phyloP scores from a whole-genome alignment of 2,329 filamentous ascomycete species.

The Ophiostoma ips region DNA sequence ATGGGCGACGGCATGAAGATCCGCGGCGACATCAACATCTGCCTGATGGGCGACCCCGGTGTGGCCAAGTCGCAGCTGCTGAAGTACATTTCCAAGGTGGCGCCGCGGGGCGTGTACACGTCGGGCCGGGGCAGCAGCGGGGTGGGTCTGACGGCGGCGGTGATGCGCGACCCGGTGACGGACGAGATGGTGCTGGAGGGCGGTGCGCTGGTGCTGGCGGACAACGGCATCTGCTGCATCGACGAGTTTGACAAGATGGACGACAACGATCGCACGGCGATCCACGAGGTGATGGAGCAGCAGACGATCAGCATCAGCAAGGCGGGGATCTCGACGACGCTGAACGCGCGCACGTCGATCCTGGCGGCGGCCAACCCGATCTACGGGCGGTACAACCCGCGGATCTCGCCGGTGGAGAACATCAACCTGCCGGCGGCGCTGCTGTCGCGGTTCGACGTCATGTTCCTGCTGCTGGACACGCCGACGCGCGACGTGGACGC shows the following conservation, averaged over 20 bases:
- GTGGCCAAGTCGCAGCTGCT: conserved; percentile 97
- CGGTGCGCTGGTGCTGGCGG: conserved; percentile 63
- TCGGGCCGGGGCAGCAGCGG: conserved; percentile 69
- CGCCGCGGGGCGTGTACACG: conserved; percentile 79
- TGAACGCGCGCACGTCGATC: conserved; percentile 93
- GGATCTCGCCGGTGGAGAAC: conserved; percentile 93
- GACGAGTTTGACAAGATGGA: conserved; percentile 88
- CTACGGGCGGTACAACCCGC: conserved; percentile 95
- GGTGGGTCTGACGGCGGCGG: conserved; percentile 68
- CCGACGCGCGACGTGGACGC: conserved; percentile 81
- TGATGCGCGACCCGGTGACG: conserved; percentile 72
- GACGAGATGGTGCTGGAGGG: conserved; percentile 77
- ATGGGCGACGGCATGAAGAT: conserved; percentile 99
- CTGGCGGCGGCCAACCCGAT: conserved; percentile 92
- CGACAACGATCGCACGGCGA: conserved; percentile 66
- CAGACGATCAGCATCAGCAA: conserved; percentile 79
- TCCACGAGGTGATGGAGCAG: conserved; percentile 82
- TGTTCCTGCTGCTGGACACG: conserved; percentile 94
- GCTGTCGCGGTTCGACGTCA: conserved; percentile 89
- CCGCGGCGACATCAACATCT: conserved; percentile 96
- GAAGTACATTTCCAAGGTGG: conserved; percentile 97
- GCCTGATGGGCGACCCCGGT: conserved; percentile 98
- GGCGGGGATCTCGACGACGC: conserved; percentile 55
- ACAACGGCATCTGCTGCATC: conserved; percentile 76
- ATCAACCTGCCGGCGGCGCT: conserved; percentile 98